Evolutionary conservation across 495 filamentous ascomycete species (phyloP).

Genomic region (Glutinoglossum americanum): DNA sequence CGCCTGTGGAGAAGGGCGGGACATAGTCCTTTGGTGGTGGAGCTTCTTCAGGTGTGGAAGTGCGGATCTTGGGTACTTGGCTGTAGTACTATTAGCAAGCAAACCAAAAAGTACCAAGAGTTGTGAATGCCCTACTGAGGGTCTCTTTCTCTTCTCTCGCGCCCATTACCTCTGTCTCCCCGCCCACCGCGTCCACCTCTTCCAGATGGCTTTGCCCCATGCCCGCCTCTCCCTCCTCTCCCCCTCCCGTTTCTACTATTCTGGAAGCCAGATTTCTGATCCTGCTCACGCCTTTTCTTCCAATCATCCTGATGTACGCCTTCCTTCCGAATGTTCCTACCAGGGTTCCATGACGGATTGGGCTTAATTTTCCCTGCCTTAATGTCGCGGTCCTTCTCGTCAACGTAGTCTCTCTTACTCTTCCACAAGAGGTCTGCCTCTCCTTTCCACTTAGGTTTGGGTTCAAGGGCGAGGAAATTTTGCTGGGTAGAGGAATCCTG

Average conservation of each 20-base stretch:
- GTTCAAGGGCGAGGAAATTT: conserved; percentile 53
- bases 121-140: background rate
- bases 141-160: background rate
- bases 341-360: conserved; percentile 12
- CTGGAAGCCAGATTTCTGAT: conserved; percentile 39
- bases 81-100: background rate
- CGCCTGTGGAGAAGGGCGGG: background rate
- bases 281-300: conserved; percentile 43
- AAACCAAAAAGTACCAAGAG: background rate
- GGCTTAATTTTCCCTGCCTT: conserved; percentile 38
- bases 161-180: background rate
- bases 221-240: conserved; percentile 23
- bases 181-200: conserved; percentile 10
- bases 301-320: conserved; percentile 25
- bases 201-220: conserved; percentile 10
- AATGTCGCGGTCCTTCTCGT: conserved; percentile 57
- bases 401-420: conserved; percentile 71
- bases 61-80: conserved; percentile 3
- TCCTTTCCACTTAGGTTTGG: conserved; percentile 65
- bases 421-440: conserved; percentile 43
- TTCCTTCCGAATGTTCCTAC: conserved; percentile 8
- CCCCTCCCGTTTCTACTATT: conserved; percentile 18
- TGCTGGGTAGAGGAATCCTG: conserved; percentile 47
- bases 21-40: background rate
- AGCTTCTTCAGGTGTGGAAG: background rate